Evolutionary conservation across 306 rosid species (phyloP).

Genomic region (Vicia sativa): DNA sequence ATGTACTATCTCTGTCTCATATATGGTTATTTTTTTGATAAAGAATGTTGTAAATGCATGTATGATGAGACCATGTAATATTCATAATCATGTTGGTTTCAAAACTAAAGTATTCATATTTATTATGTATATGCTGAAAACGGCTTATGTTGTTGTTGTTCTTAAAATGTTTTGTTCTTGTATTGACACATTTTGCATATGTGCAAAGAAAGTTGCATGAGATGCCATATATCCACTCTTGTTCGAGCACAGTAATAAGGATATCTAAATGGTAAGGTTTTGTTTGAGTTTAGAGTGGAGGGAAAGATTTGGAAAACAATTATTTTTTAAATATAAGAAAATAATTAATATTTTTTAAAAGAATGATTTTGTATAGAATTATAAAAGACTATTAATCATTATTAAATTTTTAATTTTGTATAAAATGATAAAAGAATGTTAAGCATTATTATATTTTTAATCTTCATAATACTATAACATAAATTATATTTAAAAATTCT

Average conservation of each 20-base stretch:
- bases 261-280: too few relatives aligned
- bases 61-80: not conserved
- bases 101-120: not conserved
- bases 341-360: too few relatives aligned
- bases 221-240: not conserved
- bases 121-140: not conserved
- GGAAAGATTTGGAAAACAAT: too few relatives aligned
- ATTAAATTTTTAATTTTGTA: too few relatives aligned
- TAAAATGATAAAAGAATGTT: too few relatives aligned
- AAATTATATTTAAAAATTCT: too few relatives aligned
- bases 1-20: not conserved
- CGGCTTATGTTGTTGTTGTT: not conserved
- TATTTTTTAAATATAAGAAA: too few relatives aligned
- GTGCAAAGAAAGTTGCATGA: not conserved
- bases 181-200: not conserved
- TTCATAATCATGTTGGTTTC: not conserved
- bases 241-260: not conserved
- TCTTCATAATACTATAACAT: too few relatives aligned
- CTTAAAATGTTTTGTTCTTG: not conserved
- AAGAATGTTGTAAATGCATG: not conserved
- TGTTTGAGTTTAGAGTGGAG: too few relatives aligned
- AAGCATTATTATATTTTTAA: too few relatives aligned
- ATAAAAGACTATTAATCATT: too few relatives aligned
- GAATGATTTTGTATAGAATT: too few relatives aligned
- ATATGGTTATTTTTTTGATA: not conserved